A percentile compares a stretch with the other conserved stretches of the same genome.
Conservation (phyloP, 768 basidiomycete genomes). For the Trametes meyenii region DNA sequence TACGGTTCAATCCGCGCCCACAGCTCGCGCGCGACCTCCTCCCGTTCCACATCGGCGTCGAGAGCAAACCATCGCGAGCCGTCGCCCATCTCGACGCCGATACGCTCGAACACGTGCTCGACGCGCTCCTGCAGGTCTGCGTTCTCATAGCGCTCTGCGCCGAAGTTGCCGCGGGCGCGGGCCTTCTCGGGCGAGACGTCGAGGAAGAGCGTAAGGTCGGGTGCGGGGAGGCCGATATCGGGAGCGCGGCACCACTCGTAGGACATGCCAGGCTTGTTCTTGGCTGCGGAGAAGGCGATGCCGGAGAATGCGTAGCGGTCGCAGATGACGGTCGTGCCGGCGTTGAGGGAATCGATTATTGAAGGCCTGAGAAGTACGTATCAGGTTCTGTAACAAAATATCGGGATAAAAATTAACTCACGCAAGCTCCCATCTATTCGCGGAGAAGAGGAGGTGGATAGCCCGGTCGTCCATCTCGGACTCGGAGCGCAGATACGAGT, state of each 20-base stretch:
- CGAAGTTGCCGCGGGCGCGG: conserved; percentile 73
- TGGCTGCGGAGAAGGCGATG: conserved; percentile 80
- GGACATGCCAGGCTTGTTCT: conserved; percentile 43
- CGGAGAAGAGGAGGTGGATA: conserved; percentile 93
- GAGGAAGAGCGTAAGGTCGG: conserved; percentile 88
- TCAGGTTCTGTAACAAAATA: background rate
- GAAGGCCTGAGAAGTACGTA: conserved; percentile 44
- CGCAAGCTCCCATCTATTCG: conserved; percentile 97
- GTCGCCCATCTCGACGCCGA: conserved; percentile 53
- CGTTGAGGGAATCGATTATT: conserved; percentile 59
- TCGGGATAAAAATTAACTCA: conserved; percentile 40
- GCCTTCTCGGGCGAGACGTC: conserved; percentile 76
- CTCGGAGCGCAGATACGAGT: conserved; percentile 83
- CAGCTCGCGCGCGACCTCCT: conserved; percentile 55
- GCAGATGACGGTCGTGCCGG: conserved; percentile 78
- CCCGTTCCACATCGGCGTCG: conserved; percentile 57
- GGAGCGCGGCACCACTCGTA: conserved; percentile 86
- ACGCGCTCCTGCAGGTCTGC: conserved; percentile 74
- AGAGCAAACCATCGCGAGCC: conserved; percentile 53
- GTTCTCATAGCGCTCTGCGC: conserved; percentile 86
- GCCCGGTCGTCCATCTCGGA: conserved; percentile 89
- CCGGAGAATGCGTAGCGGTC: conserved; percentile 98
- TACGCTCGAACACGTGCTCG: conserved; percentile 56
- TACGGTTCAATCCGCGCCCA: conserved; percentile 56
- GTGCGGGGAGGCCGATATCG: conserved; percentile 85